Evolutionary conservation across 805 yeast species (phyloP).

Genomic region (Kodamaea nitidulidarum): DNA sequence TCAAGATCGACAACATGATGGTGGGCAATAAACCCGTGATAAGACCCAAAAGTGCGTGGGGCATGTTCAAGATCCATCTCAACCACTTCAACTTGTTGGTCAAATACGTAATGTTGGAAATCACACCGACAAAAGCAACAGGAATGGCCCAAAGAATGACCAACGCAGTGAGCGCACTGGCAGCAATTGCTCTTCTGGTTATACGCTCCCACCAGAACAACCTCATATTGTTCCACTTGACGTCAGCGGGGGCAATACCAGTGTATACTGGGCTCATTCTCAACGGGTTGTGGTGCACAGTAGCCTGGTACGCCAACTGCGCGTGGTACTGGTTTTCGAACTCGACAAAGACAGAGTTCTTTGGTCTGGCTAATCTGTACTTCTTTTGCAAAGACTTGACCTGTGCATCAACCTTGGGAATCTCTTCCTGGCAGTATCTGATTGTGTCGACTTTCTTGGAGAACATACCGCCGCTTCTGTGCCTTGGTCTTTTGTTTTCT

Average conservation of each 20-base stretch:
- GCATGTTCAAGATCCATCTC: conserved; percentile 71
- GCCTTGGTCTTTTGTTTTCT: conserved; percentile 62
- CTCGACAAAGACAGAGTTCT: conserved; percentile 77
- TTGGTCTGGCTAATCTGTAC: conserved; percentile 49
- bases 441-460: conserved; percentile 59
- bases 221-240: conserved; percentile 71
- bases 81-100: conserved; percentile 71
- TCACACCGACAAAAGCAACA: conserved; percentile 93
- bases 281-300: conserved; percentile 62
- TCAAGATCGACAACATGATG: conserved; percentile 70
- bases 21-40: conserved; percentile 88
- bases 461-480: conserved; percentile 45
- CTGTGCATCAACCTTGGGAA: conserved; percentile 57
- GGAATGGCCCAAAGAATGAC: conserved; percentile 77
- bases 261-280: conserved; percentile 56
- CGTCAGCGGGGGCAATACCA: conserved; percentile 61
- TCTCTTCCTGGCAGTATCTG: conserved; percentile 48
- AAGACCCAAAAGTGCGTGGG: conserved; percentile 66
- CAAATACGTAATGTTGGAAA: conserved; percentile 79
- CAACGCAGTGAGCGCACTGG: conserved; percentile 50
- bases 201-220: conserved; percentile 78
- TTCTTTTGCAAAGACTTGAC: conserved; percentile 51
- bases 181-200: conserved; percentile 48
- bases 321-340: conserved; percentile 74
- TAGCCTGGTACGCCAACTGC: conserved; percentile 64